Evolutionary conservation across 306 rosid species (phyloP).

Genomic region (Purshia tridentata): DNA sequence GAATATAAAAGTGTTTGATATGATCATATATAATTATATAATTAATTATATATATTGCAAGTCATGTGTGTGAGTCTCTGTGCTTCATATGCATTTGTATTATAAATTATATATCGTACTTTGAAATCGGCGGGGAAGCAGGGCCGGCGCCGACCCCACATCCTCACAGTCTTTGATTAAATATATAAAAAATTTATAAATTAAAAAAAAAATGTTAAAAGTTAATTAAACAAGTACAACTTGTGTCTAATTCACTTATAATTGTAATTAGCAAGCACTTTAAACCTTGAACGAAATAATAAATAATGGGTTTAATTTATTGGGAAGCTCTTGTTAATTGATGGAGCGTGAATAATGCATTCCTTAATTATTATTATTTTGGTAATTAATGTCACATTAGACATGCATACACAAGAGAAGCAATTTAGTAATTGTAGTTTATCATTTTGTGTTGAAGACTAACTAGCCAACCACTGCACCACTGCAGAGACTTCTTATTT

Average conservation of each 20-base stretch:
- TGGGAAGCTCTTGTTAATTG: constrained; percentile 6
- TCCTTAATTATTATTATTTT: not conserved
- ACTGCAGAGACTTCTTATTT: not conserved
- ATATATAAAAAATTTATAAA: not conserved
- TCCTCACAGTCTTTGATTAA: not conserved
- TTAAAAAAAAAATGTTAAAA: not conserved
- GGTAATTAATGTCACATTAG: not conserved
- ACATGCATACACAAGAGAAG: not conserved
- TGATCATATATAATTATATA: not conserved
- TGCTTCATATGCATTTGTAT: not conserved
- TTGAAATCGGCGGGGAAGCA: constrained; percentile 28
- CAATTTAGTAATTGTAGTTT: not conserved
- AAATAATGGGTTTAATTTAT: constrained; percentile 7
- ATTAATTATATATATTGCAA: not conserved
- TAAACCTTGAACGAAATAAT: constrained; percentile 4
- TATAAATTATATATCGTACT: constrained; percentile 2
- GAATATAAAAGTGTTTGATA: not conserved
- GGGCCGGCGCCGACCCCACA: constrained; percentile 77
- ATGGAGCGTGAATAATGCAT: not conserved
- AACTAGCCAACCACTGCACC: not conserved
- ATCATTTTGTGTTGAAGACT: not conserved
- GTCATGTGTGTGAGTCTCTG: not conserved
- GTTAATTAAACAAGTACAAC: constrained; percentile 9
- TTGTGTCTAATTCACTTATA: not conserved
- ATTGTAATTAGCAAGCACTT: not conserved